Evolutionary conservation across 768 basidiomycete genomes (phyloP).

Genomic region (Russula sp.): DNA sequence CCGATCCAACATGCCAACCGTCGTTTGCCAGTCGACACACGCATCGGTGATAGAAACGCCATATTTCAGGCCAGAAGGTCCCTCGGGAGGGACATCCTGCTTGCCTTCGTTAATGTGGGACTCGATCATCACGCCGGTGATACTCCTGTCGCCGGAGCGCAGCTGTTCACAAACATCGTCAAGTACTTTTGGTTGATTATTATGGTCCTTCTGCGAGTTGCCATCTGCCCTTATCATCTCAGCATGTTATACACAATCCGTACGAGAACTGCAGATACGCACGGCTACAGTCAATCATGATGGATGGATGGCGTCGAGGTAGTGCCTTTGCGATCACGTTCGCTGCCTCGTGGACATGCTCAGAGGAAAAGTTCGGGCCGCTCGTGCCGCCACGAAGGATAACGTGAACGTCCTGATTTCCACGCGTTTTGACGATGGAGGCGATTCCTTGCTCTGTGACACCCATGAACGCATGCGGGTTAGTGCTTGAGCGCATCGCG

Average conservation of each 20-base stretch:
- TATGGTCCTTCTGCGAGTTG: constrained; percentile 93
- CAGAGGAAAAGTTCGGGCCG: constrained; percentile 84
- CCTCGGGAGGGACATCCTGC: constrained; percentile 78
- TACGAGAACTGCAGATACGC: not conserved
- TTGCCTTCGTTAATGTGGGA: constrained; percentile 87
- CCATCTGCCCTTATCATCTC: constrained; percentile 55
- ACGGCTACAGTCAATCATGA: constrained; percentile 80
- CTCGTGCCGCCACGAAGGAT: constrained; percentile 91
- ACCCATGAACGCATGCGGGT: constrained; percentile 96
- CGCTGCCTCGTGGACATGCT: constrained; percentile 65
- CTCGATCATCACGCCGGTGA: constrained; percentile 98
- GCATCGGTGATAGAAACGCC: constrained; percentile 92
- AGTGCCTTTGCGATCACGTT: constrained; percentile 63
- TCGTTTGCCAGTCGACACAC: constrained; percentile 83
- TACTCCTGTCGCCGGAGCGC: constrained; percentile 57
- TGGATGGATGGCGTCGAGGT: constrained; percentile 51
- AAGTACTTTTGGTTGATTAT: constrained; percentile 83
- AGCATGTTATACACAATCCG: not conserved
- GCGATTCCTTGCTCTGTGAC: constrained; percentile 85
- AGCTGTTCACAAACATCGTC: constrained; percentile 74
- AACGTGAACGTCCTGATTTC: constrained; percentile 77
- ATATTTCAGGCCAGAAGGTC: constrained; percentile 65
- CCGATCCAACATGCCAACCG: constrained; percentile 68
- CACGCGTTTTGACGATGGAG: constrained; percentile 84
- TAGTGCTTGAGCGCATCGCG: constrained; percentile 88